A percentile compares a stretch with the other conserved stretches of the same genome.
phyloP scores from a whole-genome alignment of 768 basidiomycete genomes.

The Leccinum imitatum region DNA sequence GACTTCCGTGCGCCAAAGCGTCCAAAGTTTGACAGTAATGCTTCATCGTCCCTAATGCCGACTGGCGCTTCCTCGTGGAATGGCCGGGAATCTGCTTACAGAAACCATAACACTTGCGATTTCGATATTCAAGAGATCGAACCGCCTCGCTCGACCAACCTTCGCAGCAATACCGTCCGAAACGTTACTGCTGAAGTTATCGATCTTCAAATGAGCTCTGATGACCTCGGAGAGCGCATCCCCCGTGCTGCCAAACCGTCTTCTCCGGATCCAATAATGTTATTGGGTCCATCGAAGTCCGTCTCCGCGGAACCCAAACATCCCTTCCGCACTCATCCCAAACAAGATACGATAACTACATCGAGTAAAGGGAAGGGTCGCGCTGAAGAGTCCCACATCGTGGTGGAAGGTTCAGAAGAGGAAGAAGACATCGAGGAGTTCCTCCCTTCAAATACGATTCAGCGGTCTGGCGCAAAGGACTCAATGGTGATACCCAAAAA shows the following conservation, averaged over 20 bases:
- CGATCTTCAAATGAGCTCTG: slow-evolving; percentile 15
- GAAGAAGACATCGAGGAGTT: slow-evolving; percentile 24
- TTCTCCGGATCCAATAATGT: slow-evolving; percentile 28
- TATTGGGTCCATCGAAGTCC: neutral
- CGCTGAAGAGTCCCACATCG: slow-evolving; percentile 10
- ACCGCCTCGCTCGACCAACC: neutral
- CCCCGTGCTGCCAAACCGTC: slow-evolving; percentile 10
- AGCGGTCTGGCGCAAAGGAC: neutral
- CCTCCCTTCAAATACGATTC: slow-evolving; percentile 2
- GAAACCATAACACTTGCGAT: slow-evolving; percentile 3
- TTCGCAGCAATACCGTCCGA: neutral
- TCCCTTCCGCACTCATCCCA: slow-evolving; percentile 25
- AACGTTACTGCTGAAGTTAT: slow-evolving; percentile 24
- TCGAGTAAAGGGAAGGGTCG: slow-evolving; percentile 27
- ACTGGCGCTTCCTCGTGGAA: slow-evolving; percentile 1
- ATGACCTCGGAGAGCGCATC: slow-evolving; percentile 27
- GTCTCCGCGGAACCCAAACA: slow-evolving; percentile 1
- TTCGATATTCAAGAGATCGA: slow-evolving; percentile 25
- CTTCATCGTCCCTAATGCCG: neutral
- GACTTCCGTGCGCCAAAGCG: slow-evolving; percentile 24
- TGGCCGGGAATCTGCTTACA: neutral
- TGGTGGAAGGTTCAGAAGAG: slow-evolving; percentile 27
- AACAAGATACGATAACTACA: neutral
- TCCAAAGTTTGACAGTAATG: slow-evolving; percentile 16
- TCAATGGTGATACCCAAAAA: slow-evolving; percentile 18